Percentiles rank a stretch among this genome's conserved stretches.
These are phyloP conservation scores for Pichia sp. DNA, from an alignment of 1,139 yeast genomes.

Conservation along the genomic window DNA sequence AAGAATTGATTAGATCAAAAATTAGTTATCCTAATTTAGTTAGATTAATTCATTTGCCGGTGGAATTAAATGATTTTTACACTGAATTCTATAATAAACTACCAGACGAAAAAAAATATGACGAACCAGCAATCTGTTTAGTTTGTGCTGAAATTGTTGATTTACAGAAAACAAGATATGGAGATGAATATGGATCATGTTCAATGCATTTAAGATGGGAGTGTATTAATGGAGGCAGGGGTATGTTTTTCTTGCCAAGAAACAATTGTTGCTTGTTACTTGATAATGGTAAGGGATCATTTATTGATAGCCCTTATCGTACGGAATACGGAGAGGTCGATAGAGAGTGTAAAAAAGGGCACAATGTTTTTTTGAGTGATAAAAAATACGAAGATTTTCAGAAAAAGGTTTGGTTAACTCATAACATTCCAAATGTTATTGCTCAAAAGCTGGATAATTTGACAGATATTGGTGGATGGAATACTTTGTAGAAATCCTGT, in stretches of 20 bases:
- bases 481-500: constrained; percentile 49
- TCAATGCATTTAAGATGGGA: constrained; percentile 56
- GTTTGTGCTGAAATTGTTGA: constrained; percentile 71
- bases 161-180: constrained; percentile 54
- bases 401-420: constrained; percentile 68
- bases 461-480: constrained; percentile 94
- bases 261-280: constrained; percentile 64
- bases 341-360: constrained; percentile 63
- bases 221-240: constrained; percentile 59
- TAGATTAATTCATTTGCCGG: constrained; percentile 41
- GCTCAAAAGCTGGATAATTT: constrained; percentile 74
- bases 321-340: constrained; percentile 87
- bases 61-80: constrained; percentile 58
- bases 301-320: constrained; percentile 75
- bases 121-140: constrained; percentile 83
- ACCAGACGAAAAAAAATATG: constrained; percentile 33
- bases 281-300: constrained; percentile 67
- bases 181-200: constrained; percentile 56
- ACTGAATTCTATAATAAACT: constrained; percentile 48
- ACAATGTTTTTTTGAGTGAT: constrained; percentile 62
- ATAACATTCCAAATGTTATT: constrained; percentile 69
- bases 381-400: constrained; percentile 62
- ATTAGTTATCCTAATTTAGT: constrained; percentile 52
- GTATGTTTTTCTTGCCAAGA: constrained; percentile 73
- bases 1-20: constrained; percentile 15